A percentile compares a stretch with the other conserved stretches of the same genome.
Conservation (phyloP, 2,329 filamentous ascomycete genomes). For the Macrophomina pseudophaseolina region DNA sequence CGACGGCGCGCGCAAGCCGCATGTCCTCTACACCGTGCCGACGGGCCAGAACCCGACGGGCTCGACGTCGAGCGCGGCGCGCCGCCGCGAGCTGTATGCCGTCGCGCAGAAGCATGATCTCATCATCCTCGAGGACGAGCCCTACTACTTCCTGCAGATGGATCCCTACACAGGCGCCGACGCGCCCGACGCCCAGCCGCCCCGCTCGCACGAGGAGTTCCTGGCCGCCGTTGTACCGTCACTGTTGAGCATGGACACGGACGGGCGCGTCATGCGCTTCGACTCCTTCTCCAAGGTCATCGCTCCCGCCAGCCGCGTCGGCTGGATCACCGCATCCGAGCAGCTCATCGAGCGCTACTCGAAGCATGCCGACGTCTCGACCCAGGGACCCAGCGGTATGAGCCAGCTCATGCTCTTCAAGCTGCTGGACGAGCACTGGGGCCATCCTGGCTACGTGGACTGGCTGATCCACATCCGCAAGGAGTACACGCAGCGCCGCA, state of each 20-base stretch:
- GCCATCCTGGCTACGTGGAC: slow-evolving; percentile 83
- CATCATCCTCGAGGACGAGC: slow-evolving; percentile 89
- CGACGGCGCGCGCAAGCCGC: slow-evolving; percentile 65
- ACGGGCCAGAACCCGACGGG: slow-evolving; percentile 93
- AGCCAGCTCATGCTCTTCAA: slow-evolving; percentile 86
- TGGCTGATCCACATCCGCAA: slow-evolving; percentile 85
- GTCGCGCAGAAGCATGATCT: slow-evolving; percentile 84
- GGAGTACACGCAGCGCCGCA: slow-evolving; percentile 79
- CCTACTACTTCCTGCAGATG: slow-evolving; percentile 94
- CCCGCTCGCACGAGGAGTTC: slow-evolving; percentile 72
- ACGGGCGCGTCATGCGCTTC: slow-evolving; percentile 86
- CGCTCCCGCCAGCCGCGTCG: slow-evolving; percentile 77
- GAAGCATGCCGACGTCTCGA: slow-evolving; percentile 80
- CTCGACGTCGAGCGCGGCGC: slow-evolving; percentile 72
- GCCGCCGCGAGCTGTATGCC: slow-evolving; percentile 74
- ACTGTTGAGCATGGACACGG: slow-evolving; percentile 78
- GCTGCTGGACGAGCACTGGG: slow-evolving; percentile 92
- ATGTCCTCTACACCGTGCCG: slow-evolving; percentile 72
- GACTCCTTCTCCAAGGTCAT: slow-evolving; percentile 95
- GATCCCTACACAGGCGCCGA: slow-evolving; percentile 69
- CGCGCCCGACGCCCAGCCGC: slow-evolving; percentile 55
- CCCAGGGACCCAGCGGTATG: slow-evolving; percentile 84
- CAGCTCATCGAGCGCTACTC: slow-evolving; percentile 84
- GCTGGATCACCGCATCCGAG: slow-evolving; percentile 88
- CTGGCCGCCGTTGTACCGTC: slow-evolving; percentile 74